Evolutionary conservation across 2,329 filamentous ascomycete genomes (phyloP).

Genomic region (Penicillium vulpinum): DNA sequence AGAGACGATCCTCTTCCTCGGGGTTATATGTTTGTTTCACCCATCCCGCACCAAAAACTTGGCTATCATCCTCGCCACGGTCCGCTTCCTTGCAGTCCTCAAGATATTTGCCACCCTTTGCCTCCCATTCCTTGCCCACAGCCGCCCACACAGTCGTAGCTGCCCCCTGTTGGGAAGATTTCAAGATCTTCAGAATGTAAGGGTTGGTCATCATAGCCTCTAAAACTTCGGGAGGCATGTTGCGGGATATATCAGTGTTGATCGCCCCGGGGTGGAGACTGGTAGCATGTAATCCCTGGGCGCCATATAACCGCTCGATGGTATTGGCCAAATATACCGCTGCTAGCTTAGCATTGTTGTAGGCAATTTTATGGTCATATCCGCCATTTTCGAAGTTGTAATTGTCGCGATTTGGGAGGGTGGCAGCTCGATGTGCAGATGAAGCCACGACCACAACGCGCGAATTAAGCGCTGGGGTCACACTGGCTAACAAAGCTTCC

Average conservation of each 20-base stretch:
- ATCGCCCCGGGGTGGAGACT: constrained; percentile 49
- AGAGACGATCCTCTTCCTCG: constrained; percentile 3
- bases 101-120: constrained; percentile 37
- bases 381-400: constrained; percentile 39
- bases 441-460: constrained; percentile 50
- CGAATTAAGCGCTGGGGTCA: constrained; percentile 42
- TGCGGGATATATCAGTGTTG: constrained; percentile 4
- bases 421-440: constrained; percentile 38
- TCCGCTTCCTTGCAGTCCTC: constrained; percentile 23
- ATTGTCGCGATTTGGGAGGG: constrained; percentile 42
- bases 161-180: constrained; percentile 40
- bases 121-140: constrained; percentile 32
- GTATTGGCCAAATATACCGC: constrained; percentile 55
- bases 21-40: constrained; percentile 8
- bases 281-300: constrained; percentile 46
- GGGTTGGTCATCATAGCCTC: background rate
- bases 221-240: background rate
- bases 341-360: constrained; percentile 53
- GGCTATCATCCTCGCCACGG: constrained; percentile 4
- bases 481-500: constrained; percentile 14
- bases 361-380: constrained; percentile 42
- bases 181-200: constrained; percentile 22
- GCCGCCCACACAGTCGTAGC: constrained; percentile 44
- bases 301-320: constrained; percentile 52
- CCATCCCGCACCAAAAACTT: constrained; percentile 1